Conservation (phyloP, 192 early-diverging fungal species). For the Mortierella hygrophila region DNA sequence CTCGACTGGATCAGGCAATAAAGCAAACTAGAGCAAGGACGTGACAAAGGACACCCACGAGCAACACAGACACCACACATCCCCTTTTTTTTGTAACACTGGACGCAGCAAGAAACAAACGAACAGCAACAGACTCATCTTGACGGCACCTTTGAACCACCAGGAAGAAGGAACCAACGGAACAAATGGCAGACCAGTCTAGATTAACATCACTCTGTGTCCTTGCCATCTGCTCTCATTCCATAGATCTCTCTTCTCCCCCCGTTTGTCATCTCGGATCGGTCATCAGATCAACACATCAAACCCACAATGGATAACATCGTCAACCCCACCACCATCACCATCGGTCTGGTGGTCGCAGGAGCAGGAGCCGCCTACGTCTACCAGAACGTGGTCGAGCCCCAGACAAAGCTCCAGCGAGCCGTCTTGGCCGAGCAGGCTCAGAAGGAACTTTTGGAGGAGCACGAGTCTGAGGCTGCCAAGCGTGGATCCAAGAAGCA, state of each 20-base stretch:
- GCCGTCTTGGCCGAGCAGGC: conserved; percentile 47
- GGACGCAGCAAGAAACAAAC: neutral
- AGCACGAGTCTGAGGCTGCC: conserved; percentile 40
- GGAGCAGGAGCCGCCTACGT: conserved; percentile 22
- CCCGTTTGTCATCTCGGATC: conserved; percentile 4
- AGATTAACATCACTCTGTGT: neutral
- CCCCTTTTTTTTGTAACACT: neutral
- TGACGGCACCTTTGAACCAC: neutral
- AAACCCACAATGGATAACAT: conserved; percentile 27
- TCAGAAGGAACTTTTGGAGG: conserved; percentile 50
- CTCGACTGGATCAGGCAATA: too few relatives aligned
- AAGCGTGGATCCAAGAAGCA: conserved; percentile 43
- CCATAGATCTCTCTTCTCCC: neutral
- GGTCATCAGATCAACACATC: neutral
- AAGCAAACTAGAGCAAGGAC: too few relatives aligned
- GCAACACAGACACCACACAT: neutral
- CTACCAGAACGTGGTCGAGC: conserved; percentile 46
- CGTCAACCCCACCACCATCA: conserved; percentile 27
- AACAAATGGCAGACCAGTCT: neutral
- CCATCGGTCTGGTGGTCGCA: conserved; percentile 4
- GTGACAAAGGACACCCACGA: neutral
- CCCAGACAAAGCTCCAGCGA: conserved; percentile 31
- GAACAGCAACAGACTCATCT: neutral
- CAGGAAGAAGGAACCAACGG: neutral
- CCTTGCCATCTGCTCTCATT: neutral